Evolutionary conservation across 805 yeast species (phyloP).

Genomic region (Barnettozyma populi): DNA sequence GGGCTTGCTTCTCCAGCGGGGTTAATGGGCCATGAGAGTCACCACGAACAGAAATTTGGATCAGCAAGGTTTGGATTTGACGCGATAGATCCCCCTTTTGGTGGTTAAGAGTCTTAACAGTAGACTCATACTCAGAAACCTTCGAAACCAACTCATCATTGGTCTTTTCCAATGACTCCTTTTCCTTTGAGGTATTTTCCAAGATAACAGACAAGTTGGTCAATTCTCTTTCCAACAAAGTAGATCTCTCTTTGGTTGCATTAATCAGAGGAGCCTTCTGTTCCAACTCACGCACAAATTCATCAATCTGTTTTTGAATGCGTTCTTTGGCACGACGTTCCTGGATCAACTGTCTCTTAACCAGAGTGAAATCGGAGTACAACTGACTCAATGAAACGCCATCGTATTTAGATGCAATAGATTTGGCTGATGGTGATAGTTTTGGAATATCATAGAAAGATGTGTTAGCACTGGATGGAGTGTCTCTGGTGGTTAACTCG

Average conservation of each 20-base stretch:
- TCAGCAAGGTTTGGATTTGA: slow-evolving; percentile 72
- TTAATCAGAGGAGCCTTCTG: slow-evolving; percentile 69
- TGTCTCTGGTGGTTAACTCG: slow-evolving; percentile 27
- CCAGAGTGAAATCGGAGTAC: slow-evolving; percentile 55
- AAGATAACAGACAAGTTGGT: slow-evolving; percentile 48
- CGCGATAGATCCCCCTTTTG: slow-evolving; percentile 70
- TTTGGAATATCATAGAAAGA: slow-evolving; percentile 23
- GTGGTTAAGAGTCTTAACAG: slow-evolving; percentile 40
- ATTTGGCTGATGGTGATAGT: slow-evolving; percentile 54
- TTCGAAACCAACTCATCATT: slow-evolving; percentile 19
- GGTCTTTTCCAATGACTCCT: slow-evolving; percentile 31
- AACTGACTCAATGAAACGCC: slow-evolving; percentile 63
- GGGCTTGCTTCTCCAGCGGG: slow-evolving; percentile 55
- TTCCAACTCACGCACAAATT: slow-evolving; percentile 71
- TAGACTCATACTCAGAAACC: slow-evolving; percentile 29
- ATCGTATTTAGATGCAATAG: slow-evolving; percentile 38
- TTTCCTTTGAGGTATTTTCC: slow-evolving; percentile 48
- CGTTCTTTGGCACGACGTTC: slow-evolving; percentile 69
- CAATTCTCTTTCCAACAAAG: slow-evolving; percentile 50
- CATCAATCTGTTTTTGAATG: slow-evolving; percentile 64
- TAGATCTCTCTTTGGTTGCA: slow-evolving; percentile 58
- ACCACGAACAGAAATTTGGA: slow-evolving; percentile 56
- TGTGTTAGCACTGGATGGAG: slow-evolving; percentile 9
- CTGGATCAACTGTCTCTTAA: slow-evolving; percentile 59
- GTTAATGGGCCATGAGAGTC: slow-evolving; percentile 58